These are phyloP conservation scores for Ophiostoma perfectum DNA, from an alignment of 2,329 filamentous ascomycete species.

Conservation along the genomic window DNA sequence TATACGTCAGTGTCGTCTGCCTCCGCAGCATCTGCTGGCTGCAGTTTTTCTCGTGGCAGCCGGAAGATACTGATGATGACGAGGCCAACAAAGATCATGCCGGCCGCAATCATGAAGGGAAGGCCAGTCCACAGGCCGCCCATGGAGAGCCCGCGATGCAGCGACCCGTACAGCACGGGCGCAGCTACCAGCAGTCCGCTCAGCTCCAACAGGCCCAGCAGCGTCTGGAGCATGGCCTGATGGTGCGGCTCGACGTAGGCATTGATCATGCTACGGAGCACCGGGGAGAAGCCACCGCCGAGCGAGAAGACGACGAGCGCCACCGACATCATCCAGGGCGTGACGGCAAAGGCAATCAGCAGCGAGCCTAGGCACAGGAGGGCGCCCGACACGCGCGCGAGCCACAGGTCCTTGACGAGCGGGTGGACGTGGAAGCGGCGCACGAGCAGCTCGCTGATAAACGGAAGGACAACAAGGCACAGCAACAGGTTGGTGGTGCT, in stretches of 20 bases:
- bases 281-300: slow-evolving; percentile 40
- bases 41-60: slow-evolving; percentile 2
- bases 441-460: slow-evolving; percentile 31
- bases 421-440: slow-evolving; percentile 32
- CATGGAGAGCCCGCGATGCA: slow-evolving; percentile 42
- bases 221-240: slow-evolving; percentile 49
- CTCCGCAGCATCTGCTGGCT: background rate
- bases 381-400: slow-evolving; percentile 35
- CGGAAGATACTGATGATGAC: slow-evolving; percentile 1
- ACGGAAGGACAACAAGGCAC: slow-evolving; percentile 38
- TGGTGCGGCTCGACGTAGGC: slow-evolving; percentile 49
- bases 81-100: slow-evolving; percentile 26
- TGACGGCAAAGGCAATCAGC: slow-evolving; percentile 36
- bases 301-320: slow-evolving; percentile 44
- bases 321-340: slow-evolving; percentile 33
- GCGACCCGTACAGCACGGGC: slow-evolving; percentile 43
- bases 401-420: slow-evolving; percentile 38
- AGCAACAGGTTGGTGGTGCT: slow-evolving; percentile 37
- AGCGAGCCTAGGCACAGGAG: slow-evolving; percentile 35
- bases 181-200: slow-evolving; percentile 43
- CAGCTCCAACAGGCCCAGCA: slow-evolving; percentile 47
- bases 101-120: slow-evolving; percentile 41
- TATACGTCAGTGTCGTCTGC: background rate
- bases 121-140: slow-evolving; percentile 47
- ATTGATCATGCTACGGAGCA: slow-evolving; percentile 48